Evolutionary conservation across 768 basidiomycete genomes (phyloP), one percentile per base, ranked within the genome.

Genomic region (Amanita molliuscula): DNA sequence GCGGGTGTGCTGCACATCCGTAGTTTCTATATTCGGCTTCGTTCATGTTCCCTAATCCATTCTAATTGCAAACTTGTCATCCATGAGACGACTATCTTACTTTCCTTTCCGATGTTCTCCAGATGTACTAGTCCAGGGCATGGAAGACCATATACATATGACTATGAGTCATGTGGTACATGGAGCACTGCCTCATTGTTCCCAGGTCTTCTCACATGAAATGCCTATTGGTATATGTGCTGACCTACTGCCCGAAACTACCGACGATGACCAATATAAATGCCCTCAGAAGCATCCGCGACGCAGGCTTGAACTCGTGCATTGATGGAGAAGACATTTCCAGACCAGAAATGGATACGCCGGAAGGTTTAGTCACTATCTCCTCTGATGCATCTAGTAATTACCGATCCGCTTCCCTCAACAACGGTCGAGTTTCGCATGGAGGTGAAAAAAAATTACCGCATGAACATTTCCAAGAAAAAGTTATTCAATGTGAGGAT

Each of bases 291-390:
- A 44, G n/a, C 16, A 7, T 16, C 28, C 9, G 29, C 16, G 7
- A 44, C 9, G 8, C 11, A 9, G 41, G 11, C 0, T 26, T 23
- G 15, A 13, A n/a, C 25, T 25, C 15, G 3, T 42, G 23, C 21
- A 11, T 42, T 42, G 15, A 42, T 15, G 23, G 23, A 26, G 23
- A 36, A 36, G 41, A 0, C 21, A n/a, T 15, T 42, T 44, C 16
- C 28, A 40, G 25, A 26, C 42, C 26, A 8, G 29, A n/a, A 47
- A 34, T 34, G 45, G 69, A 61, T 67, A 75, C 9, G 65, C 69
- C 16, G 75, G 75, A n/a, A 0, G 21, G 38, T 40, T 11, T 8
- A 8, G 21, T 40, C 9, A 20, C 15, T 20, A 75, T 74, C 45
- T 70, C n/a, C n/a, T n/a, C n/a, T n/a, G n/a, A n/a, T n/a, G n/a